These are phyloP conservation scores for Daldinia childiae DNA, from an alignment of 495 filamentous ascomycete species.

Conservation along the genomic window DNA sequence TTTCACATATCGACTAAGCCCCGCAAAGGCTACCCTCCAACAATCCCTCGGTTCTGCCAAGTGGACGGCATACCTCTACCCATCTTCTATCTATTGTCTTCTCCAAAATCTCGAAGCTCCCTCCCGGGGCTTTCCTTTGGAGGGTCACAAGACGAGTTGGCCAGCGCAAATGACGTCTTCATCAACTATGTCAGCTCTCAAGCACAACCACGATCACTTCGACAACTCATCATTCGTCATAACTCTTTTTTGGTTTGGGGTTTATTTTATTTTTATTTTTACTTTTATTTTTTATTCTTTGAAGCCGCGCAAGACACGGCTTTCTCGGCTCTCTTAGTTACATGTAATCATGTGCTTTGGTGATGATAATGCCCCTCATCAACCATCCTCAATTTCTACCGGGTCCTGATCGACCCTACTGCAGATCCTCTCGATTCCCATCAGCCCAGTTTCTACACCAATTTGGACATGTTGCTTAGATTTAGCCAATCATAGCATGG, in stretches of 20 bases:
- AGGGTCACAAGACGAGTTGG: constrained; percentile 40
- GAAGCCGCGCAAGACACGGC: constrained; percentile 27
- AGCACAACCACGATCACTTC: constrained; percentile 19
- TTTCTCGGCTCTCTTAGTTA: constrained; percentile 23
- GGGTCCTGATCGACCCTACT: constrained; percentile 31
- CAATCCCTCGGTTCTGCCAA: constrained; percentile 15
- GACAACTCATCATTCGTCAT: constrained; percentile 31
- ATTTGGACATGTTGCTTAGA: constrained; percentile 13
- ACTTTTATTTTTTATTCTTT: constrained; percentile 3
- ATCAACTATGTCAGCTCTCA: constrained; percentile 29
- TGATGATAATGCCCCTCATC: constrained; percentile 30
- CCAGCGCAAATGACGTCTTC: constrained; percentile 39
- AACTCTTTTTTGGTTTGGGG: background rate
- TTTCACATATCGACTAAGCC: constrained; percentile 12
- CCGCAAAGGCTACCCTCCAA: constrained; percentile 37
- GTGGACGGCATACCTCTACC: constrained; percentile 27
- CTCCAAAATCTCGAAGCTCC: constrained; percentile 19
- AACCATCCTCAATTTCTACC: constrained; percentile 27
- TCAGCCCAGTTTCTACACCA: constrained; percentile 41
- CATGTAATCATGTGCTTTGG: constrained; percentile 11
- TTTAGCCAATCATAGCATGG: constrained; percentile 27
- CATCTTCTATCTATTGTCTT: constrained; percentile 18
- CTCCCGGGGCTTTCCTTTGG: constrained; percentile 34
- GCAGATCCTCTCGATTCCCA: constrained; percentile 39
- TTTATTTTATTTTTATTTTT: background rate